Evolutionary conservation across 2,329 filamentous ascomycete species (phyloP), one percentile per base, ranked within the genome.

Genomic region (Verticillium alfalfae): DNA sequence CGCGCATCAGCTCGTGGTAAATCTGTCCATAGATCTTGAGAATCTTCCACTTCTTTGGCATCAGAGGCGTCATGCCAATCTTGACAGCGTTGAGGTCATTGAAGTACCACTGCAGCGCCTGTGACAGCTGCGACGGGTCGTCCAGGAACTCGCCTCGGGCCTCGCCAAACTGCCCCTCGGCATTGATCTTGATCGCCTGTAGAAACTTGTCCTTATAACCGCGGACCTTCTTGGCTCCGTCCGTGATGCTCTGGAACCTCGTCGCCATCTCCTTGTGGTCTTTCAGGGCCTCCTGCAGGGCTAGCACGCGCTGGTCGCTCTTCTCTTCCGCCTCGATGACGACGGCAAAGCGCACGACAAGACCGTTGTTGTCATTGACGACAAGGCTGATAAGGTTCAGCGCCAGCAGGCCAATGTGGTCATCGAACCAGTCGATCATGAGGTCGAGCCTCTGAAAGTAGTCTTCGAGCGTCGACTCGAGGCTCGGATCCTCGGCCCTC

Each of bases 191-290:
- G 70, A 97, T 92, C 45, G 90, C 88, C 70, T 91, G 84, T 45
- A 97, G 76, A 73, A 98, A 97, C 73, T 97, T 97, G 69, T 96
- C 91, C 79, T 98, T 99, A 80, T 99, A 99, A 3, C 94, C 95
- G 66, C 94, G 88, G 60, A 96, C 87, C 66, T 93, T 91, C 75
- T 96, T 96, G 26, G 94, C 92, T 1, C 94, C 94, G 66, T 94
- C 90, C 10, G 93, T 94, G 76, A 99, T 97, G 68, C 92, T 94
- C 78, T 97, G 93, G 80, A 99, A 97, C 59, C 94, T 86, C 56
- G 89, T 89, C 10, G 93, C 95, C 72, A 99, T 90, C 73, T 98
- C 94, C 73, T 94, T 93, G 76, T 98, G 96, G 71, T 98, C 94
- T 70, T 92, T 92, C 73, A 98, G 88, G 0, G 95, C 96, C 69